Evolutionary conservation across 768 basidiomycete species (phyloP), one percentile per base, ranked within the genome.

Genomic region (Podaxis sp.): DNA sequence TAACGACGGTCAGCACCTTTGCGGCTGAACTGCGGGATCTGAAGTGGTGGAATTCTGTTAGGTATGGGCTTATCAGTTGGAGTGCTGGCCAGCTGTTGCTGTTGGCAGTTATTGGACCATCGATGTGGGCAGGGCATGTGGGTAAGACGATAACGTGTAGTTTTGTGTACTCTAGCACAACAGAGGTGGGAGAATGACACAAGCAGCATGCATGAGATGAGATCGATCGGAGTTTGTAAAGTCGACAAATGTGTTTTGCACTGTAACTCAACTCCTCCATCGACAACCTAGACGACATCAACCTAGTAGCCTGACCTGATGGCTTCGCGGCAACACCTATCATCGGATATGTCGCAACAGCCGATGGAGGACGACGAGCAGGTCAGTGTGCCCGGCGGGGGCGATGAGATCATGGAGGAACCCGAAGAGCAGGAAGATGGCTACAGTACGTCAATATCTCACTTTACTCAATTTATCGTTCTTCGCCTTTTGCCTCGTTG

Each of bases 1-100:
- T 98, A 66, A 95, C 90, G 1, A 99, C 97, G 1, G 82, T 99
- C 66, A 93, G 91, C 71, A 98, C 95, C 16, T 96, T 98, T 68
- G 89, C 86, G 1, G 87, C 87, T 7, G 97, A 99, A 70, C 70
- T 91, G 21, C 73, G 78, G 36, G 81, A 82, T 44, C 74, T 95
- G 62, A 72, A 76, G 46, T 70, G 77, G 35, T 70, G 82, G 71
- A 84, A 81, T 67, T 85, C 86, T 28, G 85, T 81, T 75, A 68
- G 85, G 48, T 98, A 98, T 71, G 83, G 82, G 27, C 63, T 80
- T 1, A 68, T 84, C 46, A 95, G 91, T 68, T 89, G 89, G 80
- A 70, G 81, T 18, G 67, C 77, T 21, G 89, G 87, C 13, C 92
- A 98, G 73, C 55, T 86, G 13, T 62, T 93, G 40, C 74, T 94